Evolutionary conservation across 2,329 filamentous ascomycete species (phyloP).

Genomic region (Xylaria sp.): DNA sequence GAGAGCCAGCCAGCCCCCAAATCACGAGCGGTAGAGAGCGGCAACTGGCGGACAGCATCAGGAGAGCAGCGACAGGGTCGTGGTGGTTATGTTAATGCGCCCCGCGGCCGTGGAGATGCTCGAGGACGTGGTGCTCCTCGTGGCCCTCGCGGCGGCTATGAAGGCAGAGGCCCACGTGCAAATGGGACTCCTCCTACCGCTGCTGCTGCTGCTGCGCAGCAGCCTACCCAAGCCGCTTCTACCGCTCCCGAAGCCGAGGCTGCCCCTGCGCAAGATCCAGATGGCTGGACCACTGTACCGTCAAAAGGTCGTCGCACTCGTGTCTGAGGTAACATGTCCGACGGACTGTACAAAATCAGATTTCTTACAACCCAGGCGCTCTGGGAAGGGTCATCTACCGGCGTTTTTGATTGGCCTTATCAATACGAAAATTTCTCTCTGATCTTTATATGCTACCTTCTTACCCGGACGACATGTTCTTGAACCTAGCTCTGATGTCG

Average conservation of each 20-base stretch:
- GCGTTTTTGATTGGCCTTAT: slow-evolving; percentile 43
- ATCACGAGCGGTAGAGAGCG: slow-evolving; percentile 67
- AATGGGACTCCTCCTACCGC: slow-evolving; percentile 57
- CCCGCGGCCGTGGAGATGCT: slow-evolving; percentile 47
- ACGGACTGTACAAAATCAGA: slow-evolving; percentile 44
- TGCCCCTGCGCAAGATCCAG: slow-evolving; percentile 62
- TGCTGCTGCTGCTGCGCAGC: slow-evolving; percentile 44
- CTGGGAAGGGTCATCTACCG: slow-evolving; percentile 36
- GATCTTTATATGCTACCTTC: slow-evolving; percentile 37
- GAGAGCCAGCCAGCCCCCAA: slow-evolving; percentile 60
- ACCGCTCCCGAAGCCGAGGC: slow-evolving; percentile 47
- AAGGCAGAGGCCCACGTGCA: slow-evolving; percentile 59
- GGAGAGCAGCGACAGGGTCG: slow-evolving; percentile 56
- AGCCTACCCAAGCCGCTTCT: slow-evolving; percentile 43
- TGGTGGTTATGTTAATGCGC: slow-evolving; percentile 50
- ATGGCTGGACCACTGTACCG: slow-evolving; percentile 72
- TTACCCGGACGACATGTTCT: slow-evolving; percentile 38
- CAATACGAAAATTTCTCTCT: slow-evolving; percentile 41
- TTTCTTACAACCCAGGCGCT: slow-evolving; percentile 42
- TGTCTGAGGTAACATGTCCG: slow-evolving; percentile 24
- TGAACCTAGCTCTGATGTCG: slow-evolving; percentile 33
- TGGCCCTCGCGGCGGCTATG: slow-evolving; percentile 58
- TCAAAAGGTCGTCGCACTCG: slow-evolving; percentile 53
- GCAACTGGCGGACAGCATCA: slow-evolving; percentile 69
- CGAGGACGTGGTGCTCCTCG: slow-evolving; percentile 58